Evolutionary conservation across 148 eudicot genomes (phyloP), one percentile per base, ranked within the genome.

Genomic region (Mesembryanthemum crystallinum): DNA sequence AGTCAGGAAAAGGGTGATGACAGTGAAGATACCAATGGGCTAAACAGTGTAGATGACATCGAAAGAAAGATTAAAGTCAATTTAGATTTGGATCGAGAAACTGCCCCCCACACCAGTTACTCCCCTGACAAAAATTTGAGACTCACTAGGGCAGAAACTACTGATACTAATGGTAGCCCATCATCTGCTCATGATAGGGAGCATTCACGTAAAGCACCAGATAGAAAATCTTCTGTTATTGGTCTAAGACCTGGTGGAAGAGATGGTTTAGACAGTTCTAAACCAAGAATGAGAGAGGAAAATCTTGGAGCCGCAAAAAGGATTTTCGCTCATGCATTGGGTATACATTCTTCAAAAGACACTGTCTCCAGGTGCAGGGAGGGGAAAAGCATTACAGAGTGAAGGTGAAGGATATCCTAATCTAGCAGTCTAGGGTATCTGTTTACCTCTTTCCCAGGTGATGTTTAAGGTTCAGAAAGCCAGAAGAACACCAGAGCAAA

Each of bases 281-380:
- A 76, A 67, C 78, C 60, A 59, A 79, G 76, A 62, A 79, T 85
- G 78, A 86, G 76, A 81, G 81, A 88, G 76, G 92, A 92, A 85
- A 92, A 90, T 55, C 55, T 79, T 59, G 99, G 93, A 82, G 99
- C 99, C 47, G 99, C 99, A 49, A 95, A 88, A 81, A 89, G 99
- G 80, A 88, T 95, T 86, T 92, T 95, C 82, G 94, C 94, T 66
- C 83, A 91, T 78, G 99, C 98, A 37, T 80, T 92, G 61, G 91
- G 97, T 72, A 74, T 78, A 49, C 91, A 79, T 15, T 71, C 84
- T 54, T 77, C 81, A 11, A 86, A 79, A 78, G 84, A 81, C 0
- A 79, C 71, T 35, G 73, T 58, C 51, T 37, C 84, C 23, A 85
- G 76, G 73, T 47, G 45, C 72, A 75, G 81, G 30, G 71, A 81